Percentiles rank a stretch among this genome's conserved stretches.
Evolutionary conservation across 257 asterid genomes (phyloP).

Genomic region (Parsonsia alboflavescens): DNA sequence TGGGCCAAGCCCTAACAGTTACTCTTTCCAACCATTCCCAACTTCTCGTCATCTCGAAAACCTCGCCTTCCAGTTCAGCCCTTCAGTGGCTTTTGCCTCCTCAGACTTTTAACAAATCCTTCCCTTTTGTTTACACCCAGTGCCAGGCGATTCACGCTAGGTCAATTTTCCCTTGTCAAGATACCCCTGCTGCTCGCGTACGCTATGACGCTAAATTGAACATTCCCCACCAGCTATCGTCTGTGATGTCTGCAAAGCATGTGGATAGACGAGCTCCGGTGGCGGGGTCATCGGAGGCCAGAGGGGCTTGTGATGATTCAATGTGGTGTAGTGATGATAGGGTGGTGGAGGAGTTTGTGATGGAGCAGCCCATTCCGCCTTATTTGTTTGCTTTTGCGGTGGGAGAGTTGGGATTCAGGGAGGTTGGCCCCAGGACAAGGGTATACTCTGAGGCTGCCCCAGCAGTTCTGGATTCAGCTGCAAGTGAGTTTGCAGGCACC

Average conservation of each 20-base stretch:
- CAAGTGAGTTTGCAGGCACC: slow-evolving; percentile 75
- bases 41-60: slow-evolving; percentile 41
- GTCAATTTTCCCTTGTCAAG: slow-evolving; percentile 96
- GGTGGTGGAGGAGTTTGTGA: slow-evolving; percentile 77
- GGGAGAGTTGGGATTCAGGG: slow-evolving; percentile 83
- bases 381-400: slow-evolving; percentile 91
- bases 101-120: slow-evolving; percentile 68
- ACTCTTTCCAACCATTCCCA: slow-evolving; percentile 56
- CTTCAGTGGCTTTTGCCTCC: slow-evolving; percentile 92
- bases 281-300: slow-evolving; percentile 32
- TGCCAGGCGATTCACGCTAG: slow-evolving; percentile 94
- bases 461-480: slow-evolving; percentile 63
- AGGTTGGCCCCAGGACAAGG: slow-evolving; percentile 87
- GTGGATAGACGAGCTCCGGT: slow-evolving; percentile 50
- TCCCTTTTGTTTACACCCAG: slow-evolving; percentile 86
- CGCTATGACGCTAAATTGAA: slow-evolving; percentile 60
- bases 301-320: slow-evolving; percentile 60
- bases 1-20: slow-evolving; percentile 54
- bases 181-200: slow-evolving; percentile 85
- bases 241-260: slow-evolving; percentile 80
- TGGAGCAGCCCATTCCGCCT: slow-evolving; percentile 92
- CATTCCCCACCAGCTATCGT: slow-evolving; percentile 58
- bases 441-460: slow-evolving; percentile 64
- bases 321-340: slow-evolving; percentile 80
- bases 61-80: slow-evolving; percentile 61